phyloP scores from a whole-genome alignment of 2,329 filamentous ascomycete species.

The Lachnellula arida region DNA sequence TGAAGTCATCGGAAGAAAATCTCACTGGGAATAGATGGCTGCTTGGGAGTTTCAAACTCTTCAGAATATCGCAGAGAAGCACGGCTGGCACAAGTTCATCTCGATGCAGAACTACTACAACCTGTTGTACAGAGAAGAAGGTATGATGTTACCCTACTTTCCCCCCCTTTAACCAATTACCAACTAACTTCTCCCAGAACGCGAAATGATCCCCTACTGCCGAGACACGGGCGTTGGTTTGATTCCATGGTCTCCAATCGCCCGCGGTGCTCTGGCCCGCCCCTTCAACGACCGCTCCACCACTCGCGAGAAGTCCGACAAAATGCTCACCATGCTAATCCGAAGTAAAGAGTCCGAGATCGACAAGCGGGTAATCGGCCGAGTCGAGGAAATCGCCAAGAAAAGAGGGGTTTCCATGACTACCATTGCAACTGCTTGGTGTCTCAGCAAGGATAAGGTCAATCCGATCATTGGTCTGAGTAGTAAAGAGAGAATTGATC shows the following conservation, averaged over 20 bases:
- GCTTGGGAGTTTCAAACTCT: constrained; percentile 48
- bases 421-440: constrained; percentile 54
- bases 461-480: constrained; percentile 50
- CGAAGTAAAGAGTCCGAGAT: constrained; percentile 21
- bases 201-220: constrained; percentile 34
- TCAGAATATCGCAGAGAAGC: constrained; percentile 51
- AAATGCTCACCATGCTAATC: constrained; percentile 12
- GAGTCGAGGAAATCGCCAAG: constrained; percentile 38
- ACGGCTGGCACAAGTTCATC: constrained; percentile 57
- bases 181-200: constrained; percentile 27
- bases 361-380: constrained; percentile 21
- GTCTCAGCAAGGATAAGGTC: constrained; percentile 37
- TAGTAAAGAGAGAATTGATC: constrained; percentile 47
- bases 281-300: constrained; percentile 11
- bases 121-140: constrained; percentile 55
- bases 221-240: constrained; percentile 30
- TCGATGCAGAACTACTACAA: constrained; percentile 58
- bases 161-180: neutral
- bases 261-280: constrained; percentile 30
- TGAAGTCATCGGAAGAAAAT: neutral
- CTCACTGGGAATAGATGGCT: constrained; percentile 50
- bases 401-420: constrained; percentile 55
- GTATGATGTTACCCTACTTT: neutral
- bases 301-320: constrained; percentile 15
- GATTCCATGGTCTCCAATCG: constrained; percentile 36